These are phyloP conservation scores for Solidago caesia DNA, from an alignment of 129 eudicot genomes.

Conservation along the genomic window DNA sequence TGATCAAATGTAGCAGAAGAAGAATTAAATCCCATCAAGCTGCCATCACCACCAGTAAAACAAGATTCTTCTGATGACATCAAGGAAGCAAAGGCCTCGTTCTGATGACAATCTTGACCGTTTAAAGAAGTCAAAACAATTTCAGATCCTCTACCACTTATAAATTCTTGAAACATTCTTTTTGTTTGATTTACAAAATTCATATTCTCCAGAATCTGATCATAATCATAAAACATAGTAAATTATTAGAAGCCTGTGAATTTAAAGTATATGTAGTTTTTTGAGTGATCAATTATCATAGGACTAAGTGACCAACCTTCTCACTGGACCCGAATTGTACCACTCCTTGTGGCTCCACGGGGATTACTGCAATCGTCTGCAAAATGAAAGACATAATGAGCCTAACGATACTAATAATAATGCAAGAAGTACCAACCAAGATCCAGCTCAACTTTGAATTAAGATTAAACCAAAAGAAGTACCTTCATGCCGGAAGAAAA, in stretches of 20 bases:
- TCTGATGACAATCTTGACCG: slow-evolving; percentile 18
- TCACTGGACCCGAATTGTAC: slow-evolving; percentile 76
- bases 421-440: slow-evolving; percentile 20
- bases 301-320: slow-evolving; percentile 65
- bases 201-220: slow-evolving; percentile 55
- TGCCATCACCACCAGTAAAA: slow-evolving; percentile 16
- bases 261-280: slow-evolving; percentile 2
- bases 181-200: slow-evolving; percentile 62
- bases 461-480: background rate
- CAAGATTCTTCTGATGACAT: slow-evolving; percentile 38
- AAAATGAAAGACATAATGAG: slow-evolving; percentile 25
- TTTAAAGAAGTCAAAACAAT: slow-evolving; percentile 32
- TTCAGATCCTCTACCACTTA: slow-evolving; percentile 28
- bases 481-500: slow-evolving; percentile 80
- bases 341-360: slow-evolving; percentile 74
- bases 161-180: slow-evolving; percentile 41
- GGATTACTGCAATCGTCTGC: slow-evolving; percentile 80
- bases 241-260: background rate
- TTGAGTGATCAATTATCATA: slow-evolving; percentile 14
- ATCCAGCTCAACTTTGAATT: background rate
- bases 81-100: slow-evolving; percentile 38
- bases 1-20: slow-evolving; percentile 23
- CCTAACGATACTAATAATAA: slow-evolving; percentile 10
- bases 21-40: slow-evolving; percentile 4
- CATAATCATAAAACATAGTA: slow-evolving; percentile 12